Evolutionary conservation across 2,329 filamentous ascomycete species (phyloP).

Genomic region (Boeremia lycopersici): DNA sequence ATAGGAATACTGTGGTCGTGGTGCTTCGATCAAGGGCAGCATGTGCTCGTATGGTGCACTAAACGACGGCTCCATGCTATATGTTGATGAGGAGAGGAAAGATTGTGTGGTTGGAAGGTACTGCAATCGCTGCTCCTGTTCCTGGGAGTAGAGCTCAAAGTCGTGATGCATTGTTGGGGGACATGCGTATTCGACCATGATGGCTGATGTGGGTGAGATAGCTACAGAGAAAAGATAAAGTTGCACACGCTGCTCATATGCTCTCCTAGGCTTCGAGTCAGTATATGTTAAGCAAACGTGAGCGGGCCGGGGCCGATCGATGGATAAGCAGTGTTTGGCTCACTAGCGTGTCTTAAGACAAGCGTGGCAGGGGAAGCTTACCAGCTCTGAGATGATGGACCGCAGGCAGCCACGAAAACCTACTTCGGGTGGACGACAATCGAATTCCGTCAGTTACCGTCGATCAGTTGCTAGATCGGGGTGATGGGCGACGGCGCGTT

Average conservation of each 20-base stretch:
- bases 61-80: conserved; percentile 45
- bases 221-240: conserved; percentile 17
- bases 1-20: conserved; percentile 43
- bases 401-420: conserved; percentile 14
- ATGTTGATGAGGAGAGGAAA: conserved; percentile 37
- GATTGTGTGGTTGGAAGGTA: conserved; percentile 38
- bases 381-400: conserved; percentile 32
- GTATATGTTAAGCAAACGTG: conserved; percentile 31
- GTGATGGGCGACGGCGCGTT: conserved; percentile 33
- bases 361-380: conserved; percentile 42
- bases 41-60: conserved; percentile 46
- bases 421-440: conserved; percentile 6
- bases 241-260: conserved; percentile 23
- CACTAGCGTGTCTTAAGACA: conserved; percentile 17
- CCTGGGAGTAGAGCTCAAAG: conserved; percentile 47
- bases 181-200: conserved; percentile 47
- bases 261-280: conserved; percentile 32
- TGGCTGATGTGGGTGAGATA: conserved; percentile 20
- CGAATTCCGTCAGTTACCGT: conserved; percentile 8
- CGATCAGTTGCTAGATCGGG: conserved; percentile 36
- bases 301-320: conserved; percentile 10
- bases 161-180: conserved; percentile 43
- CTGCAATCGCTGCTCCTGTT: conserved; percentile 41
- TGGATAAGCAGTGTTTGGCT: conserved; percentile 14
- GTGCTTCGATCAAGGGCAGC: conserved; percentile 39